Conservation (phyloP, 495 filamentous ascomycete genomes). For the Penicillium cosmopolitanum region DNA sequence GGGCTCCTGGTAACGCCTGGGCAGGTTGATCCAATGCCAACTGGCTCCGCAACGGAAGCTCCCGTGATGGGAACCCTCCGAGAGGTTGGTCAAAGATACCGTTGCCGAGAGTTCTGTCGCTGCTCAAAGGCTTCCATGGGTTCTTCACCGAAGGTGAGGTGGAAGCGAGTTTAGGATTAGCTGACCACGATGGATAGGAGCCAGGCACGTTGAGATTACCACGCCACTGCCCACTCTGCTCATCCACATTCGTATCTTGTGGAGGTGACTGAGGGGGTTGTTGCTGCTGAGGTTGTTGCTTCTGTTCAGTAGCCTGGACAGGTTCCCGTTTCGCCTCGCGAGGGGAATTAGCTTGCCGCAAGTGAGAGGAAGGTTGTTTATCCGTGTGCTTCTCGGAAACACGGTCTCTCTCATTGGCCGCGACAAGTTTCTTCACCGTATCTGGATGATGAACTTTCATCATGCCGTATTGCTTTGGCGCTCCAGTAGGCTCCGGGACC, state of each 20-base stretch:
- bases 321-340: slow-evolving; percentile 38
- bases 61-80: slow-evolving; percentile 46
- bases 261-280: background rate
- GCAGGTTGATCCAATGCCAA: slow-evolving; percentile 43
- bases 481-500: slow-evolving; percentile 54
- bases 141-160: slow-evolving; percentile 55
- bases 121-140: slow-evolving; percentile 75
- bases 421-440: slow-evolving; percentile 45
- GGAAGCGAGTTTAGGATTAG: slow-evolving; percentile 37
- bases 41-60: slow-evolving; percentile 43
- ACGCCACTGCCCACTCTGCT: slow-evolving; percentile 44
- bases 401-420: slow-evolving; percentile 44
- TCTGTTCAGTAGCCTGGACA: slow-evolving; percentile 32
- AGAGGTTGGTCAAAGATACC: slow-evolving; percentile 75
- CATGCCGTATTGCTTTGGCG: slow-evolving; percentile 60
- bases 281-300: slow-evolving; percentile 12
- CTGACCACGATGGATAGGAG: slow-evolving; percentile 45
- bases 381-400: slow-evolving; percentile 38
- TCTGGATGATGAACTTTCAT: slow-evolving; percentile 62
- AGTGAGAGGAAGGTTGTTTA: slow-evolving; percentile 21
- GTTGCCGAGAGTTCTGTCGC: slow-evolving; percentile 72
- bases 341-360: slow-evolving; percentile 38
- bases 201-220: slow-evolving; percentile 39
- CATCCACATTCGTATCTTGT: slow-evolving; percentile 36
- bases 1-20: slow-evolving; percentile 38